Percentiles rank a stretch among this genome's conserved stretches.
These are phyloP conservation scores for Acanthamoeba culbertsoni DNA, from an alignment of 208 protist species.

Conservation along the genomic window DNA sequence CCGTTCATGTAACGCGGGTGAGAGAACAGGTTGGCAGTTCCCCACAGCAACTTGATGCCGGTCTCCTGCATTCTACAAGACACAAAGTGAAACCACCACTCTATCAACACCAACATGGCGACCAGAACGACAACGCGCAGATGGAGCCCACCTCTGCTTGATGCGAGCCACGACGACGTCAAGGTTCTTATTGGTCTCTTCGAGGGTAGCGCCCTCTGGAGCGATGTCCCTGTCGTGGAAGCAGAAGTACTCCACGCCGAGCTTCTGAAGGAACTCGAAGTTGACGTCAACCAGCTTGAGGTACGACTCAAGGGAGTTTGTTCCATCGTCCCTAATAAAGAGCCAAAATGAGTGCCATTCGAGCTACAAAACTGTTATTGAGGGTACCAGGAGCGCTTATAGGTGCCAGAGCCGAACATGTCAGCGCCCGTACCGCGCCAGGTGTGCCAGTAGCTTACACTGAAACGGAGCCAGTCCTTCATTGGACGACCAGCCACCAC, in stretches of 20 bases:
- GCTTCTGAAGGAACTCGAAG: slow-evolving; percentile 64
- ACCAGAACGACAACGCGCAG: too few relatives aligned
- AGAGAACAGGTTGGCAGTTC: slow-evolving; percentile 70
- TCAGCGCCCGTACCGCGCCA: slow-evolving; percentile 59
- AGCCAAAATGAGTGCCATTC: neutral
- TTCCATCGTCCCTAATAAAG: slow-evolving; percentile 58
- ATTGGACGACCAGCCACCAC: slow-evolving; percentile 61
- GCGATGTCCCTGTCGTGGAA: slow-evolving; percentile 73
- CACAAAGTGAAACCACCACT: neutral
- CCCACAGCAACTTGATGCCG: slow-evolving; percentile 69
- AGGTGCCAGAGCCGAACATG: slow-evolving; percentile 31
- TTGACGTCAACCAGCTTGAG: slow-evolving; percentile 38
- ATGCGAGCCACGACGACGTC: slow-evolving; percentile 54
- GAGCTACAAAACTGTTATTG: neutral
- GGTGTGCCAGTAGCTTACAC: slow-evolving; percentile 68
- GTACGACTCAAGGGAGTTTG: slow-evolving; percentile 38
- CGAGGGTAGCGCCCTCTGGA: slow-evolving; percentile 61
- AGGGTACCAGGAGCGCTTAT: slow-evolving; percentile 6
- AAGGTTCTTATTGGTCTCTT: slow-evolving; percentile 65
- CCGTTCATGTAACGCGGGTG: slow-evolving; percentile 65
- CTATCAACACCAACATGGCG: neutral
- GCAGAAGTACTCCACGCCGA: slow-evolving; percentile 69
- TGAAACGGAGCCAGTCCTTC: slow-evolving; percentile 66
- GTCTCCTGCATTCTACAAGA: neutral
- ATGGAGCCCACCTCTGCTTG: neutral